phyloP scores from a whole-genome alignment of 768 basidiomycete species.

The Lanmaoa pseudosensibilis region DNA sequence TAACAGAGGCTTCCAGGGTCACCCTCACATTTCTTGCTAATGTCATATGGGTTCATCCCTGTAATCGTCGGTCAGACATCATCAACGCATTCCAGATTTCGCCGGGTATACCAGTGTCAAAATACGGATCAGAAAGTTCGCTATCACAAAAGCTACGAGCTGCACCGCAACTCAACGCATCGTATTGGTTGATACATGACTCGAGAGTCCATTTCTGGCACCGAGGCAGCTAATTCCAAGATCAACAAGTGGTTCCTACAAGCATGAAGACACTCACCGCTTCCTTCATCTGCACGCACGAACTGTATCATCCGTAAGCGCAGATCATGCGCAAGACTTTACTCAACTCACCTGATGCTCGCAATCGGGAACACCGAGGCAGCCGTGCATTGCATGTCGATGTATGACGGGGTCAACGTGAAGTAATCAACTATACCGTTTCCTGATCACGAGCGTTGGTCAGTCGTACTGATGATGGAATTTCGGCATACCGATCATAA shows the following conservation, averaged over 20 bases:
- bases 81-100: slow-evolving; percentile 1
- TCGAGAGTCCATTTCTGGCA: slow-evolving; percentile 59
- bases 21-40: slow-evolving; percentile 60
- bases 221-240: slow-evolving; percentile 56
- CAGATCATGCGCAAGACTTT: neutral
- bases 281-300: slow-evolving; percentile 46
- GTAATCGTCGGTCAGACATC: neutral
- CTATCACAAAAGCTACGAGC: slow-evolving; percentile 65
- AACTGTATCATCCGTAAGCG: slow-evolving; percentile 3
- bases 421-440: slow-evolving; percentile 45
- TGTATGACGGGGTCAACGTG: slow-evolving; percentile 41
- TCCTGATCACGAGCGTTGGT: slow-evolving; percentile 27
- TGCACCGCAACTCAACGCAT: slow-evolving; percentile 65
- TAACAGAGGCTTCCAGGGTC: slow-evolving; percentile 53
- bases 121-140: slow-evolving; percentile 36
- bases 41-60: slow-evolving; percentile 65
- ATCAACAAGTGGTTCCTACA: neutral
- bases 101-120: slow-evolving; percentile 30
- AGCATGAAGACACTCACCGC: slow-evolving; percentile 28
- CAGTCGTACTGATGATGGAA: neutral
- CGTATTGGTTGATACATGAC: slow-evolving; percentile 66
- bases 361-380: slow-evolving; percentile 51
- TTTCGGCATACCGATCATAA: slow-evolving; percentile 44
- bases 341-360: slow-evolving; percentile 22
- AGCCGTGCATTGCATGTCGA: slow-evolving; percentile 57